Percentiles rank a stretch among this genome's conserved stretches.
These are phyloP conservation scores for Myriosclerotinia scirpicola DNA, from an alignment of 2,329 filamentous ascomycete genomes.

Conservation along the genomic window DNA sequence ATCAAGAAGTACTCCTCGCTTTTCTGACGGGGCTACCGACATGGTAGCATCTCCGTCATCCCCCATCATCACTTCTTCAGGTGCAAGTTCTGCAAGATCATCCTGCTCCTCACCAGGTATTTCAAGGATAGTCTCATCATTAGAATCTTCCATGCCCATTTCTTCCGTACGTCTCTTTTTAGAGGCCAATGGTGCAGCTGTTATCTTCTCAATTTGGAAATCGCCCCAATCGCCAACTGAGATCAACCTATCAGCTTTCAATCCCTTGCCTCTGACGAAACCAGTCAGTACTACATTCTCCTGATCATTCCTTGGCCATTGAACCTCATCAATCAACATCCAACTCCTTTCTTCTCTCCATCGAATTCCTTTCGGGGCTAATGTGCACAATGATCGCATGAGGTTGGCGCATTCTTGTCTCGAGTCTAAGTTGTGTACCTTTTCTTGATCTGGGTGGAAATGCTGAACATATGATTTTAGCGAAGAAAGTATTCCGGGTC, in stretches of 20 bases:
- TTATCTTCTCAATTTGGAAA: slow-evolving; percentile 89
- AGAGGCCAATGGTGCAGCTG: slow-evolving; percentile 66
- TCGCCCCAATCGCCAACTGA: slow-evolving; percentile 93
- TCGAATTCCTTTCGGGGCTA: slow-evolving; percentile 86
- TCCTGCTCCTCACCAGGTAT: slow-evolving; percentile 77
- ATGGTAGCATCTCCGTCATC: slow-evolving; percentile 56
- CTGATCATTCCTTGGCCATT: slow-evolving; percentile 62
- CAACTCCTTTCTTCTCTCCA: slow-evolving; percentile 96
- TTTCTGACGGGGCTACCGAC: slow-evolving; percentile 51
- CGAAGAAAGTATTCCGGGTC: slow-evolving; percentile 73
- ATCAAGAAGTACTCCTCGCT: slow-evolving; percentile 88
- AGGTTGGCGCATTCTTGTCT: slow-evolving; percentile 89
- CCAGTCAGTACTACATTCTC: slow-evolving; percentile 77
- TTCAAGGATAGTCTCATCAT: slow-evolving; percentile 61
- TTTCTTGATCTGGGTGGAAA: slow-evolving; percentile 91
- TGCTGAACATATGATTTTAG: slow-evolving; percentile 91
- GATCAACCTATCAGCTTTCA: slow-evolving; percentile 87
- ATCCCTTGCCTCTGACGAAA: slow-evolving; percentile 76
- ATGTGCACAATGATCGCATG: slow-evolving; percentile 86
- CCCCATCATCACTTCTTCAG: slow-evolving; percentile 79
- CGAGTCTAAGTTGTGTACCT: slow-evolving; percentile 83
- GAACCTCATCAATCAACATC: slow-evolving; percentile 84
- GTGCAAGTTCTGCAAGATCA: slow-evolving; percentile 78
- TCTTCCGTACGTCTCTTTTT: slow-evolving; percentile 62
- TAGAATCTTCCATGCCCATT: slow-evolving; percentile 66